Percentiles rank a stretch among this genome's conserved stretches.
Evolutionary conservation across 208 protist genomes (phyloP).

Genomic region (Entamoeba nuttalli): DNA sequence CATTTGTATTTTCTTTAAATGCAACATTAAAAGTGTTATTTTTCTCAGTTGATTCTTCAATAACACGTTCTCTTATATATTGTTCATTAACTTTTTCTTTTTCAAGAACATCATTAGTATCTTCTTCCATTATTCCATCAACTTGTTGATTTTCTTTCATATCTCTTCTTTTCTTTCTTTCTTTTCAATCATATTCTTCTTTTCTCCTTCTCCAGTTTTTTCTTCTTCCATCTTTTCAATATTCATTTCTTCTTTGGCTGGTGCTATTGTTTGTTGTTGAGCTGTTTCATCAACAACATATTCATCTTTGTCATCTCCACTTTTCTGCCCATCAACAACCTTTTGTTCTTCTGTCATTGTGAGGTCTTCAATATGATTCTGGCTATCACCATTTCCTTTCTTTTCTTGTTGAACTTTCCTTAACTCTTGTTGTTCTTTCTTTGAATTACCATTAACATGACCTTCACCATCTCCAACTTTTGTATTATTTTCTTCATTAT

Average conservation of each 20-base stretch:
- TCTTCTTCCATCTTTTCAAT: background rate
- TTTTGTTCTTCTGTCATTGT: background rate
- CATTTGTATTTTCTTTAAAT: background rate
- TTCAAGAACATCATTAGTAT: background rate
- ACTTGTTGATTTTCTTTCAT: background rate
- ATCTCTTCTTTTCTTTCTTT: background rate
- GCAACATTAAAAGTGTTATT: background rate
- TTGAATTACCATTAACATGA: background rate
- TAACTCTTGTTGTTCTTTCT: background rate
- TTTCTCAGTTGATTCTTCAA: background rate
- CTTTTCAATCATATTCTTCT: background rate
- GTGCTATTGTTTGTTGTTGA: background rate
- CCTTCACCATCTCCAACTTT: background rate
- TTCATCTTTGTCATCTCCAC: background rate
- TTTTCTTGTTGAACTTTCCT: background rate
- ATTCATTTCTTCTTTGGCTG: background rate
- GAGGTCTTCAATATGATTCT: too few relatives aligned
- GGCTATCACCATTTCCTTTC: background rate
- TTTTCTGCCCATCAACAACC: background rate
- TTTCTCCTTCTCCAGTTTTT: background rate
- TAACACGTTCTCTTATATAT: background rate
- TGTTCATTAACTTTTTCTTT: background rate
- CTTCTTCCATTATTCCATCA: background rate
- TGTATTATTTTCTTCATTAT: background rate
- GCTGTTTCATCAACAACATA: background rate